phyloP scores from a whole-genome alignment of 208 protist species.

The Kentomonas sorsogonicus region DNA sequence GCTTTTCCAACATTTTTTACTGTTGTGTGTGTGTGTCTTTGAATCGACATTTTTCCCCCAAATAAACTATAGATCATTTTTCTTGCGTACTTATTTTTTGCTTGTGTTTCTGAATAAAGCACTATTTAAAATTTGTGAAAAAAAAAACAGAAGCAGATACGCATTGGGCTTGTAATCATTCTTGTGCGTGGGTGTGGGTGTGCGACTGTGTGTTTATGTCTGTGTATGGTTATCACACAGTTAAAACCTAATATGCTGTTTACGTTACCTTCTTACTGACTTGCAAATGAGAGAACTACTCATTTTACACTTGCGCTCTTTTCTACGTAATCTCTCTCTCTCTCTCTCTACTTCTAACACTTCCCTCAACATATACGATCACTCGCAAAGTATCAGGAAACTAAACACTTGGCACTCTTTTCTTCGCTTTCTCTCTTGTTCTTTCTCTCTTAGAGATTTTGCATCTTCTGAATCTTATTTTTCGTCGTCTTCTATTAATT shows the following conservation, averaged over 20 bases:
- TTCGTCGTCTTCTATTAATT: not conserved
- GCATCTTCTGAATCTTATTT: not conserved
- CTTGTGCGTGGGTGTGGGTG: too few species aligned
- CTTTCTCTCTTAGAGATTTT: too few species aligned
- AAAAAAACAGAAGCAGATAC: not conserved
- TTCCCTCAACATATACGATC: not conserved
- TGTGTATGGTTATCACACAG: too few species aligned
- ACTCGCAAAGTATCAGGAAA: not conserved
- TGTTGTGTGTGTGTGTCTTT: not conserved
- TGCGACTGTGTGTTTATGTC: too few species aligned
- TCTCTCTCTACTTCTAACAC: not conserved
- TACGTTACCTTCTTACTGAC: not conserved
- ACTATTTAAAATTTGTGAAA: not conserved
- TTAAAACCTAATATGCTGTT: too few species aligned
- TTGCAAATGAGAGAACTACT: not conserved
- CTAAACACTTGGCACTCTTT: too few species aligned
- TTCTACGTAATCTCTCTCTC: not conserved
- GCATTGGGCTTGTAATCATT: too few species aligned
- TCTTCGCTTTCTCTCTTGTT: too few species aligned
- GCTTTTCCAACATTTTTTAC: too few species aligned
- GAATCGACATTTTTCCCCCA: not conserved
- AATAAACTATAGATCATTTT: not conserved
- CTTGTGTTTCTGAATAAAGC: not conserved
- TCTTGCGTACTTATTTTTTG: not conserved
- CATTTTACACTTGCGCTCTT: not conserved